Conservation (phyloP, 306 rosid species). For the Delonix regia region DNA sequence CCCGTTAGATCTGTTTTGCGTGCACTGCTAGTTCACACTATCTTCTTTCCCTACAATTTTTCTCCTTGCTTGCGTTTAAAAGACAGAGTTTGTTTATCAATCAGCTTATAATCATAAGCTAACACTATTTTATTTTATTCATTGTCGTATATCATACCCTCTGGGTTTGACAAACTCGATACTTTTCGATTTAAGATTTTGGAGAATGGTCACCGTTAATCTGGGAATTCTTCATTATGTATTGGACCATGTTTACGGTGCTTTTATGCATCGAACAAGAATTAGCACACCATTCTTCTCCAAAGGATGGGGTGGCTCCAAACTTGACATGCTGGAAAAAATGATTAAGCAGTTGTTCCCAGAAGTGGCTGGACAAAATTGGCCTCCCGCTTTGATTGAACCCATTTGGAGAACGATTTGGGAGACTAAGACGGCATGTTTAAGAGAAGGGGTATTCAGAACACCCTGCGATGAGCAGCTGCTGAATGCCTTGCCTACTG, state of each 20-base stretch:
- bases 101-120: background rate
- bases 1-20: slow-evolving; percentile 29
- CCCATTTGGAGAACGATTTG: slow-evolving; percentile 87
- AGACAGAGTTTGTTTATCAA: background rate
- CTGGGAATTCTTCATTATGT: slow-evolving; percentile 88
- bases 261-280: slow-evolving; percentile 87
- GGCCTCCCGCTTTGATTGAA: slow-evolving; percentile 69
- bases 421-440: slow-evolving; percentile 72
- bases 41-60: background rate
- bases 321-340: slow-evolving; percentile 80
- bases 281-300: slow-evolving; percentile 86
- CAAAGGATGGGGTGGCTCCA: slow-evolving; percentile 90
- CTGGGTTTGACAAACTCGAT: slow-evolving; percentile 9
- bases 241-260: slow-evolving; percentile 90
- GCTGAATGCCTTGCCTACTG: slow-evolving; percentile 88
- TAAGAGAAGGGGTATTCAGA: slow-evolving; percentile 86
- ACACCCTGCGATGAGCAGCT: slow-evolving; percentile 88
- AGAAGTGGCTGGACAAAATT: slow-evolving; percentile 58
- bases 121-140: background rate
- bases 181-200: background rate
- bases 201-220: slow-evolving; percentile 72
- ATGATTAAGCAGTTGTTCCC: slow-evolving; percentile 83
- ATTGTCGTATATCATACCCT: background rate
- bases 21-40: background rate
- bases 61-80: background rate